These are phyloP conservation scores for Lagerstroemia fauriei DNA, from an alignment of 441 rosid genomes.

Conservation along the genomic window DNA sequence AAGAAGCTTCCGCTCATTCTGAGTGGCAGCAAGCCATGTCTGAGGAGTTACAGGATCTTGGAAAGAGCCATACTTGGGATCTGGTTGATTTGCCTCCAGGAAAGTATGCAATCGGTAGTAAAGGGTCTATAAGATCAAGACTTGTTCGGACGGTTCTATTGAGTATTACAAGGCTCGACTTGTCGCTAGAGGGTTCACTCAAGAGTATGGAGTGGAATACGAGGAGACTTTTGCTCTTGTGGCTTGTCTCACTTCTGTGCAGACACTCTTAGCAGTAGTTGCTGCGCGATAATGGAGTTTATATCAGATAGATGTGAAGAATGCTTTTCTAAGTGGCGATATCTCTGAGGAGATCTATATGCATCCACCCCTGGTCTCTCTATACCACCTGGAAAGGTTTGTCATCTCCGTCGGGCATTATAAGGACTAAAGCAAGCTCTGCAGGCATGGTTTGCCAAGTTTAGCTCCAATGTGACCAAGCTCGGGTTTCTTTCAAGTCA, in stretches of 20 bases:
- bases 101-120: background rate
- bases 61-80: background rate
- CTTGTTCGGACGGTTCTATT: background rate
- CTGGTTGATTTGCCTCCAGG: background rate
- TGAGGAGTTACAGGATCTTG: background rate
- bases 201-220: background rate
- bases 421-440: too few relatives aligned
- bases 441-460: too few relatives aligned
- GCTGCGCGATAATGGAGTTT: background rate
- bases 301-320: background rate
- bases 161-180: background rate
- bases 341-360: too few relatives aligned
- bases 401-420: too few relatives aligned
- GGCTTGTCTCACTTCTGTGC: background rate
- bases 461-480: too few relatives aligned
- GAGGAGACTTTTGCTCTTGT: background rate
- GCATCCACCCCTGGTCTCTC: too few relatives aligned
- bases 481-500: background rate
- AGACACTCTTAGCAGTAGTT: background rate
- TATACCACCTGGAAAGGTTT: too few relatives aligned
- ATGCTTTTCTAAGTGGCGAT: background rate
- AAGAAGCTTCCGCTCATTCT: constrained; percentile 3
- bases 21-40: background rate
- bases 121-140: constrained; percentile 14
- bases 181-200: background rate